Evolutionary conservation across 202 grass and related monocot species (phyloP), one percentile per base, ranked within the genome.

Genomic region (Digitaria exilis): DNA sequence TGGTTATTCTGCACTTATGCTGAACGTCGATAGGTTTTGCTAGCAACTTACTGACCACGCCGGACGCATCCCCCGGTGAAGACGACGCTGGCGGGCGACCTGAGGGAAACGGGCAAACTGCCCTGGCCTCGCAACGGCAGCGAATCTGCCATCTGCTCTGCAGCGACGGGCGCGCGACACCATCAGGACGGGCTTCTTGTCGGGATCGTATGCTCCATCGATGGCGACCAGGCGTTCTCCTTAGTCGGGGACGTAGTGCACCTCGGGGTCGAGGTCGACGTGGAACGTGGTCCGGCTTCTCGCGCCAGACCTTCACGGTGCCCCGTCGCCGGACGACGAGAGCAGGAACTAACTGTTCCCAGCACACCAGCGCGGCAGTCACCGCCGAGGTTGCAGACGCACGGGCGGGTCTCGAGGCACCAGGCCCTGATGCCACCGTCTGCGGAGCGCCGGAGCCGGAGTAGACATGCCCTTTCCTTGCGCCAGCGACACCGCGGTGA

Each of bases 331-430:
- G 9, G 55, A 58, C 55, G 22, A 58, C 22, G 55, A 58, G 10
- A 88, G 46, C 42, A 88, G 26, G 39, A 65, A 66, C n/a, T n/a
- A n/a, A n/a, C 26, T 1, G 22, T 0, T 88, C 63, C 86, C 80
- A 84, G 60, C 86, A 84, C n/a, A 88, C 45, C 55, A 88, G 31
- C 17, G 86, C 65, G 1, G 66, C n/a, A n/a, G n/a, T 88, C 35
- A 84, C 57, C 4, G 57, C 25, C 25, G 25, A 29, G 12, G 11
- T 25, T 29, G 57, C 57, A 59, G 24, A 28, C 56, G 11, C 56
- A 59, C 56, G 24, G 11, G 11, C 56, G 56, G 24, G 4, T 59
- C 56, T 28, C 56, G 56, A 59, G 56, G 56, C 28, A 22, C 56
- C 56, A 59, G 3, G 56, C n/a, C n/a, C n/a, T n/a, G n/a, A n/a